Percentiles rank a stretch among this genome's conserved stretches.
phyloP scores from a whole-genome alignment of 2,329 filamentous ascomycete species.

The Metarhizium guizhouense region DNA sequence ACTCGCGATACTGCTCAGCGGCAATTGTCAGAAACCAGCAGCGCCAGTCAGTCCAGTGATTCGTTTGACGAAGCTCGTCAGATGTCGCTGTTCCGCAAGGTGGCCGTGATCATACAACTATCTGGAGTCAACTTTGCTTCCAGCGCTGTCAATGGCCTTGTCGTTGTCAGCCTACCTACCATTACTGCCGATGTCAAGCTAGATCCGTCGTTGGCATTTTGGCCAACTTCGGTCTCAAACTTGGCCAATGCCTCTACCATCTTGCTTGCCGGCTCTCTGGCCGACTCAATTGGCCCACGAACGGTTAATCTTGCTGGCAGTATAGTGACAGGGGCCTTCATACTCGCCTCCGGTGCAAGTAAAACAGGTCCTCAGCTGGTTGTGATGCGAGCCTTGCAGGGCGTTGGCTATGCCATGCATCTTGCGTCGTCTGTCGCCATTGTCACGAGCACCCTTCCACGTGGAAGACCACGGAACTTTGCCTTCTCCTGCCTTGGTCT shows the following conservation, averaged over 20 bases:
- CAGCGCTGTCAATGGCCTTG: conserved; percentile 12
- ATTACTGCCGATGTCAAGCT: conserved; percentile 29
- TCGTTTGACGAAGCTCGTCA: neutral
- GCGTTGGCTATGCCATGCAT: conserved; percentile 26
- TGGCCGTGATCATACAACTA: neutral
- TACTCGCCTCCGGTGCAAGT: conserved; percentile 20
- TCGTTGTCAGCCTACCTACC: conserved; percentile 29
- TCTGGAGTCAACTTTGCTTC: conserved; percentile 3
- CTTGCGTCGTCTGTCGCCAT: conserved; percentile 27
- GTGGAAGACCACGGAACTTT: conserved; percentile 28
- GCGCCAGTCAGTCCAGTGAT: neutral
- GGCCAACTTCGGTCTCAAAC: conserved; percentile 28
- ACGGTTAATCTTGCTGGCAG: conserved; percentile 24
- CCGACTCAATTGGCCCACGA: conserved; percentile 26
- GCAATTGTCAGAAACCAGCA: neutral
- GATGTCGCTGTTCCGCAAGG: conserved; percentile 2
- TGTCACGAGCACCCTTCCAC: conserved; percentile 20
- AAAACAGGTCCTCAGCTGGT: conserved; percentile 24
- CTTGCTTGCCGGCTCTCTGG: conserved; percentile 28
- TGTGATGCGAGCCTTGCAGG: conserved; percentile 29
- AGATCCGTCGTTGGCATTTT: conserved; percentile 24
- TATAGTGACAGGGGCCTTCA: conserved; percentile 19
- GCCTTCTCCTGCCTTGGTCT: conserved; percentile 35
- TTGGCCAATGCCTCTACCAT: conserved; percentile 27
- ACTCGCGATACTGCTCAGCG: neutral